Conservation (phyloP, 1,284 basidiomycete genomes). For the Schizophyllum commune region DNA sequence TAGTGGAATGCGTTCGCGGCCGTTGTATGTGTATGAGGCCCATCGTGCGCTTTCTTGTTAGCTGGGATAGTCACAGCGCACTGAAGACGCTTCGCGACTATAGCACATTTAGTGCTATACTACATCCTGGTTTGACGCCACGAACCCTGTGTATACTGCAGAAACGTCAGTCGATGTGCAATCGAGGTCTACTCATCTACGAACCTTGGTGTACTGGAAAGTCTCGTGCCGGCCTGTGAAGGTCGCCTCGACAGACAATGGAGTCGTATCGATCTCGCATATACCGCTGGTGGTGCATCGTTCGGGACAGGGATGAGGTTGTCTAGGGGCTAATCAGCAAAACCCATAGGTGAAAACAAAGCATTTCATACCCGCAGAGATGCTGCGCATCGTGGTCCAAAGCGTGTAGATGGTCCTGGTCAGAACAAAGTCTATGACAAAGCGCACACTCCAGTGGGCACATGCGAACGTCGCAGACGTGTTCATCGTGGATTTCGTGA, state of each 20-base stretch:
- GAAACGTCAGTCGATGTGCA: slow-evolving; percentile 22
- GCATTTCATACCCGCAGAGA: slow-evolving; percentile 56
- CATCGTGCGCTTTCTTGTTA: slow-evolving; percentile 33
- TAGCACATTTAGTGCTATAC: too few relatives aligned
- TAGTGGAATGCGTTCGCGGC: slow-evolving; percentile 37
- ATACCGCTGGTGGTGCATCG: slow-evolving; percentile 38
- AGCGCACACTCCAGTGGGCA: slow-evolving; percentile 48
- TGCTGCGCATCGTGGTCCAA: slow-evolving; percentile 33
- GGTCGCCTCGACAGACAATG: slow-evolving; percentile 49
- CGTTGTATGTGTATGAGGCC: slow-evolving; percentile 39
- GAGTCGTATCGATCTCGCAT: slow-evolving; percentile 50
- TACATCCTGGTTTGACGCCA: too few relatives aligned
- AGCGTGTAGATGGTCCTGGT: slow-evolving; percentile 45
- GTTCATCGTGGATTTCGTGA: slow-evolving; percentile 34
- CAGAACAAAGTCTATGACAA: slow-evolving; percentile 44
- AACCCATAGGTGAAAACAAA: slow-evolving; percentile 4
- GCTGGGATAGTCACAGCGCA: slow-evolving; percentile 40
- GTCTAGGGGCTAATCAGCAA: slow-evolving; percentile 20
- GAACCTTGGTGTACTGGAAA: slow-evolving; percentile 45
- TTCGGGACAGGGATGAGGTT: slow-evolving; percentile 40
- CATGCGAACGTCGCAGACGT: slow-evolving; percentile 40
- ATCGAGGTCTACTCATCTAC: slow-evolving; percentile 21
- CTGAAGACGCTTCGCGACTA: slow-evolving; percentile 37
- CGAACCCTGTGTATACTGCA: slow-evolving; percentile 33
- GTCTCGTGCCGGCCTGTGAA: slow-evolving; percentile 43